These are phyloP conservation scores for Knoxia roxburghii DNA, from an alignment of 257 asterid species.

Conservation along the genomic window DNA sequence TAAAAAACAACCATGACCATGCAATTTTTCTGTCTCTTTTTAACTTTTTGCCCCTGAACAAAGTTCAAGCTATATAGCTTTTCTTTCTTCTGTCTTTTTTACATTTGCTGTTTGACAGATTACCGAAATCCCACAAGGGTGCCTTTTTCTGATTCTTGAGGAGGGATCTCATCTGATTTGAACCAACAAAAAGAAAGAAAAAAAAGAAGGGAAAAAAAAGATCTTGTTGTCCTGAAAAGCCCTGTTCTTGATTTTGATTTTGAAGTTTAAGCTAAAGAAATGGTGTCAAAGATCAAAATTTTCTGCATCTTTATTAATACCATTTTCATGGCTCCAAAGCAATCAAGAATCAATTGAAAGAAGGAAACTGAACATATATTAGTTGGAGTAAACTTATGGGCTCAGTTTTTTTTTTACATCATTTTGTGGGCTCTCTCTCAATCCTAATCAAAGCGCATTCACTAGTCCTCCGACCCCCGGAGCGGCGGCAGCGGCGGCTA, in stretches of 20 bases:
- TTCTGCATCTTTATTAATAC: too few relatives aligned
- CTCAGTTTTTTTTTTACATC: not conserved
- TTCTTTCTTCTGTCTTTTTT: not conserved
- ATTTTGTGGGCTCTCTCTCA: not conserved
- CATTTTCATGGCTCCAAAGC: too few relatives aligned
- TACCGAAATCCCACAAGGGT: not conserved
- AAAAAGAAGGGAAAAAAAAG: too few relatives aligned
- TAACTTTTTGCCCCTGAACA: not conserved
- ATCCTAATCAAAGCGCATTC: not conserved
- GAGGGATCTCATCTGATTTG: not conserved
- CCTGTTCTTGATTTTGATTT: too few relatives aligned
- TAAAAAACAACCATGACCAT: slow-evolving; percentile 2
- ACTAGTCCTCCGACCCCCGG: not conserved
- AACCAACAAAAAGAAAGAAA: not conserved
- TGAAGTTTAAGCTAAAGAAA: too few relatives aligned
- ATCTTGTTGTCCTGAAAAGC: too few relatives aligned
- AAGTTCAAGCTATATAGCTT: not conserved
- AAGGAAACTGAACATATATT: too few relatives aligned
- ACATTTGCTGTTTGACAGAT: not conserved
- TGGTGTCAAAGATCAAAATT: too few relatives aligned
- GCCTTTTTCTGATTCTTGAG: not conserved
- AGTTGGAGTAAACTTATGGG: too few relatives aligned
- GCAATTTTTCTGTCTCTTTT: not conserved
- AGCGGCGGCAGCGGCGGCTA: not conserved
- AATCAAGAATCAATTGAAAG: too few relatives aligned